phyloP scores from a whole-genome alignment of 148 eudicot species.

The Rhododendron vialii region DNA sequence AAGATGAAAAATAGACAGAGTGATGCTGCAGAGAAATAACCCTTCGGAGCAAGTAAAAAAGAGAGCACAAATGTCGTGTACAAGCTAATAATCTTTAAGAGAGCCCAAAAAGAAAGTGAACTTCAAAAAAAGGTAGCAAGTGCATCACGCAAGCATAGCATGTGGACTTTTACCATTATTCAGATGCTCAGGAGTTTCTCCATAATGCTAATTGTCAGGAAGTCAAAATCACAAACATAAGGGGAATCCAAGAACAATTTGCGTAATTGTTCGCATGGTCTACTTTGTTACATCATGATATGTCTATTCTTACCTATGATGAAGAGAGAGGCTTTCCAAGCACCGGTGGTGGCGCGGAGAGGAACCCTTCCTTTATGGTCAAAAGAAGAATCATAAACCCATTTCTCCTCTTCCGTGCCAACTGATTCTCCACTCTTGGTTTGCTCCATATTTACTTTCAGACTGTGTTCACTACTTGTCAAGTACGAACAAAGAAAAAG shows the following conservation, averaged over 20 bases:
- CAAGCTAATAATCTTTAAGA: neutral
- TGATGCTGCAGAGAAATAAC: neutral
- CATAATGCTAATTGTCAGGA: neutral
- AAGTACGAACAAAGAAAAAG: neutral
- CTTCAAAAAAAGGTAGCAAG: neutral
- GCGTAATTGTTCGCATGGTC: neutral
- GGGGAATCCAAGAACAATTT: neutral
- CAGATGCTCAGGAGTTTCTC: neutral
- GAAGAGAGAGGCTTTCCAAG: constrained; percentile 82
- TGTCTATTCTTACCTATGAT: constrained; percentile 48
- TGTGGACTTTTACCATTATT: neutral
- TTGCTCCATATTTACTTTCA: constrained; percentile 21
- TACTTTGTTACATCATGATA: neutral
- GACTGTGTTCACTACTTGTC: neutral
- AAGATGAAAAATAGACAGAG: neutral
- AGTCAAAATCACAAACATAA: neutral
- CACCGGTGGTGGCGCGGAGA: constrained; percentile 61
- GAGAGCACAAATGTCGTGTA: neutral
- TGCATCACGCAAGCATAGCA: neutral
- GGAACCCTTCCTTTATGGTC: constrained; percentile 74
- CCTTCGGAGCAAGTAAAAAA: neutral
- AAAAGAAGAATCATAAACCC: constrained; percentile 70
- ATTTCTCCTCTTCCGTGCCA: constrained; percentile 35
- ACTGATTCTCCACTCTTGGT: constrained; percentile 12
- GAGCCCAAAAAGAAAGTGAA: neutral